Conservation (phyloP, 2,329 filamentous ascomycete genomes). For the Didymosphaeria variabile region DNA sequence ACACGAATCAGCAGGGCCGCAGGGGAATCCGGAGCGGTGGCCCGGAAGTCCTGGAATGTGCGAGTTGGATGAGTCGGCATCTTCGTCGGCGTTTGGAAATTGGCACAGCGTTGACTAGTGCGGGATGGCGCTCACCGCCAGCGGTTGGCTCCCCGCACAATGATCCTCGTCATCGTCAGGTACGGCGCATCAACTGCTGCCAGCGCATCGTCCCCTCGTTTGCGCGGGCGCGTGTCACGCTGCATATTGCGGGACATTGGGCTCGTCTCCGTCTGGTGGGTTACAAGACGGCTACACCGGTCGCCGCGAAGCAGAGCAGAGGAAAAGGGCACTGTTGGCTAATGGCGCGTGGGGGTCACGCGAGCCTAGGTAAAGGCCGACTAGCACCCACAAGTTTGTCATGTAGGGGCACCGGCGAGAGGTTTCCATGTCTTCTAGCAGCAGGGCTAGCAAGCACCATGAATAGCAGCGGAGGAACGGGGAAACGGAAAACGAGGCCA, state of each 20-base stretch:
- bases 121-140: conserved; percentile 41
- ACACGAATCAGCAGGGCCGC: conserved; percentile 35
- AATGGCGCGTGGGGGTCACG: conserved; percentile 15
- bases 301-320: not conserved
- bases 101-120: conserved; percentile 28
- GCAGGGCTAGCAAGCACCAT: not conserved
- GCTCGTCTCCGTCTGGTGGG: not conserved
- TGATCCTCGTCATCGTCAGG: conserved; percentile 40
- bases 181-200: conserved; percentile 32
- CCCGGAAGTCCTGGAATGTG: conserved; percentile 24
- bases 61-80: conserved; percentile 25
- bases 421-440: not conserved
- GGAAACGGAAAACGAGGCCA: conserved; percentile 5
- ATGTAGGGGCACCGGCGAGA: not conserved
- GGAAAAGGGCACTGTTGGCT: not conserved
- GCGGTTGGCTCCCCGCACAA: conserved; percentile 40
- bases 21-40: conserved; percentile 25
- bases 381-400: not conserved
- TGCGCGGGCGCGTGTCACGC: conserved; percentile 7
- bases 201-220: conserved; percentile 25
- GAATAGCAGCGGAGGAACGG: conserved; percentile 10
- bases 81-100: conserved; percentile 46
- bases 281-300: not conserved
- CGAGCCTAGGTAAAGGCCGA: conserved; percentile 11
- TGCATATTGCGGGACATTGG: not conserved